Base-by-base conservation (phyloP, 108 stramenopile species). In the Cyclotella choctawhatcheeana region DNA sequence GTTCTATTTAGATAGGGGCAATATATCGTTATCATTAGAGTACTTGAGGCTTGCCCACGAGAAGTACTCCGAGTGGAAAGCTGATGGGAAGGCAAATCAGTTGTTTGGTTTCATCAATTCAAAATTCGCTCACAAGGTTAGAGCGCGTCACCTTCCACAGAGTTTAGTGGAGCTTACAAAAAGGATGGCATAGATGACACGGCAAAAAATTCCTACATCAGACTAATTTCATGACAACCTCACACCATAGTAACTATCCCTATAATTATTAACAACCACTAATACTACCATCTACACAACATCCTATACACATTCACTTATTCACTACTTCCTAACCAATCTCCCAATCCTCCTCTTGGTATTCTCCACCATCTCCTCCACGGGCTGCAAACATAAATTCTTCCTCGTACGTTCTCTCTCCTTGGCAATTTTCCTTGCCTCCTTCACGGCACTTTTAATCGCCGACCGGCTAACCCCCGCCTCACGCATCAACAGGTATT, bases 401-500 rank as follows among this genome's bases (percentile, higher is more conserved):
- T 32, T 61, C 17, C 3, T 18, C 8, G 69, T 77, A 34, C 25
- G 62, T 48, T 70, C 45, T 31, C 76, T 47, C 26, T 44, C 48
- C 76, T 71, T 58, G 6, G 44, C 30, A 20, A 77, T 71, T 18
- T 78, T 76, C 54, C 82, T 59, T 3, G 74, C 81, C 71, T 83
- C 74, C 17, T 79, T 66, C 63, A 81, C 75, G 10, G 83, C 69
- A 37, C 51, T 34, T 27, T 66, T 30, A 26, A 90, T 67, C 33
- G 87, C 81, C 17, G 35, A 24, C 33, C 67, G 58, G 5, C 70
- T 59, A 52, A 76, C 86, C 2, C 86, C 85, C 14, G 69, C 77
- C 17, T 77, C 77, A 47, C 84, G 77, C 55, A 84, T 55, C 22
- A 90, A 58, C 27, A 86, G 48, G 34, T 71, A 82, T 29, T 70